Evolutionary conservation across 202 grass and related monocot species (phyloP), one percentile per base, ranked within the genome.

Genomic region (Setaria italica): DNA sequence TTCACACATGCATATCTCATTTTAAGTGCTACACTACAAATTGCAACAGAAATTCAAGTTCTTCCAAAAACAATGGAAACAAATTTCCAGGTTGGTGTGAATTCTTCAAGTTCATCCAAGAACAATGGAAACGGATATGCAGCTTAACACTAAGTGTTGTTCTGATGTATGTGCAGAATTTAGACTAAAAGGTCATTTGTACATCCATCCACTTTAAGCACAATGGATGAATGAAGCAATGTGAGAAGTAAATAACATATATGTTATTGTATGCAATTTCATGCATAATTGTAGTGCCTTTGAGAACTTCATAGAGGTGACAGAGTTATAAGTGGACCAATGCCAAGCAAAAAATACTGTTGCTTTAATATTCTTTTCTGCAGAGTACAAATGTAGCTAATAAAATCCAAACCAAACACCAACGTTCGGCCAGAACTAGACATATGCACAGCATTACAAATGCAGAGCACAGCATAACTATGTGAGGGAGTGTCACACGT

Each of bases 1-100:
- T 69, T 43, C 62, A 68, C 17, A 29, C 9, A n/a, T 60, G 64
- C 53, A 41, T 85, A 72, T 53, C 14, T 34, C 62, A 65, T 51
- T 73, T 73, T 53, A 16, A 57, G 32, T 42, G 12, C 62, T 16
- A 2, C 9, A 76, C 7, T 72, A 35, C 20, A n/a, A 54, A 73
- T 58, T 11, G 19, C n/a, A 47, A 37, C 39, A 76, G 12, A 13
- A 65, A 3, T 62, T 71, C 68, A 71, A 29, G 68, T 29, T 56
- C 53, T 56, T 20, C 53, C 4, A 56, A 56, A 56, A 71, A 2
- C 3, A 50, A 50, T 32, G 70, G 70, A 49, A 32, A 49, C 11
- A 65, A 13, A 65, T 34, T 35, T 64, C 13, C 30, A 65, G 16
- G 13, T 65, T 35, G 5, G 12, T 35, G 12, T 67, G 59, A 12